Conservation (phyloP, 2,329 filamentous ascomycete genomes). For the Cladophialophora chaetospira region DNA sequence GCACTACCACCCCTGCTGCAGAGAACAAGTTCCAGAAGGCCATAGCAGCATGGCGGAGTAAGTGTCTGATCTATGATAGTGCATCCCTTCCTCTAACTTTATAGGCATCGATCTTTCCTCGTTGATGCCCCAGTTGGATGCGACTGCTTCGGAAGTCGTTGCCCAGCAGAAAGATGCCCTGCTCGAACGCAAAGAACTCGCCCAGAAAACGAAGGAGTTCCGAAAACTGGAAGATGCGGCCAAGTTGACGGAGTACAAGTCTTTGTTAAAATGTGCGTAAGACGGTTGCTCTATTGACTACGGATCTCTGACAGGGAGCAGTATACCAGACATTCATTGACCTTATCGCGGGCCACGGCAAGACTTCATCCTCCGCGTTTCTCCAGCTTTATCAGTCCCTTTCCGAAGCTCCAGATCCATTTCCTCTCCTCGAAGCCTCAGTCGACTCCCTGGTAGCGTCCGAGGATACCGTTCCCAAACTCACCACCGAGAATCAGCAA, state of each 20-base stretch:
- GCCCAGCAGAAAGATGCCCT: constrained; percentile 92
- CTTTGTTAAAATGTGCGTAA: constrained; percentile 73
- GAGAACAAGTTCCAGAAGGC: constrained; percentile 96
- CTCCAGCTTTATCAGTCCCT: constrained; percentile 89
- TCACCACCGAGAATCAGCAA: constrained; percentile 84
- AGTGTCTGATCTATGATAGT: constrained; percentile 8
- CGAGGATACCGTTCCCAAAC: constrained; percentile 86
- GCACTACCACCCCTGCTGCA: constrained; percentile 51
- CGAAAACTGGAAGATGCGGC: constrained; percentile 85
- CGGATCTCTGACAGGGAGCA: constrained; percentile 41
- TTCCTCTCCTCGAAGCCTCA: constrained; percentile 91
- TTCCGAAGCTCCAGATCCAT: constrained; percentile 94
- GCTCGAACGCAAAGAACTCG: constrained; percentile 91
- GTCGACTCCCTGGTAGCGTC: constrained; percentile 90
- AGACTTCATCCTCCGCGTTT: constrained; percentile 89
- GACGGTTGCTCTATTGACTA: background rate
- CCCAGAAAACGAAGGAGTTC: constrained; percentile 99
- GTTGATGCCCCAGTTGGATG: constrained; percentile 82
- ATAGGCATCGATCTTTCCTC: constrained; percentile 82
- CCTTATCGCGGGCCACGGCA: constrained; percentile 91
- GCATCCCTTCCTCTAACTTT: constrained; percentile 5
- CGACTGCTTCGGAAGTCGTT: constrained; percentile 92
- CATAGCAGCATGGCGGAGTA: constrained; percentile 95
- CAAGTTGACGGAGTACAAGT: constrained; percentile 87
- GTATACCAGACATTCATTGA: constrained; percentile 98